Base-by-base conservation (phyloP, 768 basidiomycete species). In the Lentinula sp. region DNA sequence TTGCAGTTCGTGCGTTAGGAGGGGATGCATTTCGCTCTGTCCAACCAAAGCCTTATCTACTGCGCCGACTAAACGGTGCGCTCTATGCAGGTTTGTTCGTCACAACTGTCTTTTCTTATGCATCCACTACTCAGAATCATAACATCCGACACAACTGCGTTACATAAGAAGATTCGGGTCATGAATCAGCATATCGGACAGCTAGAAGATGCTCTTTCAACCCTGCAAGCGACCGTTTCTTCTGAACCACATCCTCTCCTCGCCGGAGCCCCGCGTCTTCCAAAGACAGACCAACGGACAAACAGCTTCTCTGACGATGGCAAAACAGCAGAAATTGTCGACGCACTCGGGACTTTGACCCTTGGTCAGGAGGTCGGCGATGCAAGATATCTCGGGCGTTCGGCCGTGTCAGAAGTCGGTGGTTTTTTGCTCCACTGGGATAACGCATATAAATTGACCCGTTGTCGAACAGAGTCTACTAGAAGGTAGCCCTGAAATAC, bases 101-200 rank as follows among this genome's bases (percentile, higher is more conserved):
- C 10, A 13, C 46, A 13, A 8, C 33, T 28, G 28, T 28, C 2
- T 13, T 15, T 8, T 52, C 33, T n/a, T 23, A 37, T 39, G 36
- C 28, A 35, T 20, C 28, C 32, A 35, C 8, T 20, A 18, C 20
- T 54, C 18, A 23, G 46, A 48, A 23, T 35, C 20, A 50, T 18
- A 10, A 76, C 87, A 9, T 85, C 85, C 1, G 85, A 85, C 57
- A 87, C 86, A 1, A 80, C 84, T 49, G 81, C 86, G 43, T 75
- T 89, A 12, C 86, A 88, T 66, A 75, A 76, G 53, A 85, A 87
- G 70, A 86, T 88, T 32, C 70, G 81, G 6, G 81, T 85, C 54
- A 87, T 87, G 85, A 81, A 81, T 68, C 79, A 82, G 66, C 81
- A 86, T n/a, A 87, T 88, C 51, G 80, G 84, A 35, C 84, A 87